These are phyloP conservation scores for Fusarium sublunatum DNA, from an alignment of 2,329 filamentous ascomycete genomes.

Conservation along the genomic window DNA sequence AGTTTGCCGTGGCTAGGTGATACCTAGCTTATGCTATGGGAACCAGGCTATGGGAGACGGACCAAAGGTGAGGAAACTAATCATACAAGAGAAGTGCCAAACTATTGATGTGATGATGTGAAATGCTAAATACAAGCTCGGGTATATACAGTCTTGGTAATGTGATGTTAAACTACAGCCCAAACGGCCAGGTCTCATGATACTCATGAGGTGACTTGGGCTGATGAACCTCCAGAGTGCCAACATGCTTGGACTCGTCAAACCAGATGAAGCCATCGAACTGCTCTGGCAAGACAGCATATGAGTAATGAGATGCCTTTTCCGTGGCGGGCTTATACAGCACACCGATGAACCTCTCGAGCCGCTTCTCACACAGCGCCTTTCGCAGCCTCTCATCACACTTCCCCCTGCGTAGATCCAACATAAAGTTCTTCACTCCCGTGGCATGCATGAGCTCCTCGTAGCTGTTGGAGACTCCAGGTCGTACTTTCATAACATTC, in stretches of 20 bases:
- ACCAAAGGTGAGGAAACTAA: constrained; percentile 21
- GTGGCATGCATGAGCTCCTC: constrained; percentile 32
- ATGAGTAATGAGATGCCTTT: constrained; percentile 32
- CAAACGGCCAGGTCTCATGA: constrained; percentile 33
- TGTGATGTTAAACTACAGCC: constrained; percentile 4
- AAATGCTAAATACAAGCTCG: background rate
- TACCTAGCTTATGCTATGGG: background rate
- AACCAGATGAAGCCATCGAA: constrained; percentile 36
- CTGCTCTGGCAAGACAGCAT: constrained; percentile 23
- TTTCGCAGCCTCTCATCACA: constrained; percentile 23
- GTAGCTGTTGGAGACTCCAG: constrained; percentile 23
- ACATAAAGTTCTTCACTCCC: constrained; percentile 20
- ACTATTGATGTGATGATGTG: background rate
- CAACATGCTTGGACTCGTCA: constrained; percentile 30
- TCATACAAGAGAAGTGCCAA: background rate
- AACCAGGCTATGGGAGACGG: background rate
- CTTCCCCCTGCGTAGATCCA: constrained; percentile 22
- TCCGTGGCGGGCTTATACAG: constrained; percentile 27
- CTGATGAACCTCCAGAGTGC: constrained; percentile 28
- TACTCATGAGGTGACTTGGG: constrained; percentile 26
- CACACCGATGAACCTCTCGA: constrained; percentile 35
- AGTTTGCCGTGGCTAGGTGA: constrained; percentile 18
- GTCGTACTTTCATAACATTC: constrained; percentile 26
- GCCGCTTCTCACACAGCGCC: constrained; percentile 3
- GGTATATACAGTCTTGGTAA: background rate